Evolutionary conservation across 805 yeast species (phyloP), one percentile per base, ranked within the genome.

Genomic region (Pichia membranifaciens): DNA sequence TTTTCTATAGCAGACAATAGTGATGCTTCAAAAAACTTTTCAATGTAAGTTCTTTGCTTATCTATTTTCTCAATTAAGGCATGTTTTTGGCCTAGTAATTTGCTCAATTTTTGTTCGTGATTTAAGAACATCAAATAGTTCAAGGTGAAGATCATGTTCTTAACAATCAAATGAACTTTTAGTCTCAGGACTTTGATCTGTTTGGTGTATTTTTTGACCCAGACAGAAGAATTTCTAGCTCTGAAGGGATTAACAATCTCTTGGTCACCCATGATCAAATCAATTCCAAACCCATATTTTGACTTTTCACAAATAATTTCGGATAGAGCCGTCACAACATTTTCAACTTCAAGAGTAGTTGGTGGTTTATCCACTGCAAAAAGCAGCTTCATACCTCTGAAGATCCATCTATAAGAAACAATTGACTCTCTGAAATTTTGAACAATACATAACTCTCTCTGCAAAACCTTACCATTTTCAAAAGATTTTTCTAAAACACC

Each of bases 71-170:
- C 64, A 37, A 61, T 41, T 2, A 61, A 52, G 47, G 59, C 53
- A 32, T 59, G 53, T 43, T 60, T 63, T 39, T 62, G 66, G 18
- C 61, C 54, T 29, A 62, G 54, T 18, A 65, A 44, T 41, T 59
- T 56, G 43, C 61, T 62, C 48, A 66, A 59, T 48, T 67, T 67
- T 45, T 62, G 67, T 42, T 68, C 72, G 53, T 67, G 68, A 50
- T 68, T 66, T 33, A 68, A 47, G 39, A 68, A 63, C 40, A 68
- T 51, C 28, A 78, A 70, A 55, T 78, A 78, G 53, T 76, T 78
- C 51, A 78, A 58, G 5, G 76, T 59, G 51, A 75, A 78, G 17
- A 75, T 60, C 57, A 78, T 58, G 67, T 76, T 73, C 52, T 79
- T 71, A 28, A 75, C 60, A 22, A 64, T 52, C 36, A 68, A 51